Evolutionary conservation across 2,329 filamentous ascomycete species (phyloP).

Genomic region (Pseudocercospora fuligena): DNA sequence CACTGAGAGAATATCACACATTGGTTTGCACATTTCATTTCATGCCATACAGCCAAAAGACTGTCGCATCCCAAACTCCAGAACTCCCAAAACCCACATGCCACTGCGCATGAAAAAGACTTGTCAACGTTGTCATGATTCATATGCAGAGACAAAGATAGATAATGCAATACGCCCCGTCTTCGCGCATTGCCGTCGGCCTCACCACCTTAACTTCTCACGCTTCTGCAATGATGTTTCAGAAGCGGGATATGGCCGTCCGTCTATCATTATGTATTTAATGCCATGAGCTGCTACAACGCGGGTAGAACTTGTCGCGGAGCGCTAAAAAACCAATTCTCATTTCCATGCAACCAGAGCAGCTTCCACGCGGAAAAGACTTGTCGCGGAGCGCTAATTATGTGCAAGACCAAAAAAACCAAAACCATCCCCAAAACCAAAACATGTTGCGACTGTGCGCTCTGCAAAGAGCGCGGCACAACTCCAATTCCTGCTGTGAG

Average conservation of each 20-base stretch:
- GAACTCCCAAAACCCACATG: background rate
- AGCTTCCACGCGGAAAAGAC: background rate
- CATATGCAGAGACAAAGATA: no score
- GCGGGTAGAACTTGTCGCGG: background rate
- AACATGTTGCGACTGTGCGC: background rate
- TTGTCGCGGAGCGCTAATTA: background rate
- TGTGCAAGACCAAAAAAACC: background rate
- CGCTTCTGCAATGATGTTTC: no score
- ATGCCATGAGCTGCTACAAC: background rate
- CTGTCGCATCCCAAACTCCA: background rate
- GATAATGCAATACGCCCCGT: no score
- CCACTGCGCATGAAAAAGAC: background rate
- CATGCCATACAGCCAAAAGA: background rate
- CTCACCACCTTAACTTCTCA: no score
- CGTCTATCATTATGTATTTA: no score
- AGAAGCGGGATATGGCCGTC: no score
- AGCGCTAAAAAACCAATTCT: background rate
- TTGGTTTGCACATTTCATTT: background rate
- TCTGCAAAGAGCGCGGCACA: background rate
- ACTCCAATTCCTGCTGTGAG: background rate
- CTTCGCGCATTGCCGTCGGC: no score
- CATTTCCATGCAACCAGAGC: background rate
- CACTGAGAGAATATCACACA: background rate
- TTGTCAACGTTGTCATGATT: no score
- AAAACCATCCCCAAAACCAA: background rate